phyloP scores from a whole-genome alignment of 495 filamentous ascomycete genomes.

The Antarctomyces pellizariae region DNA sequence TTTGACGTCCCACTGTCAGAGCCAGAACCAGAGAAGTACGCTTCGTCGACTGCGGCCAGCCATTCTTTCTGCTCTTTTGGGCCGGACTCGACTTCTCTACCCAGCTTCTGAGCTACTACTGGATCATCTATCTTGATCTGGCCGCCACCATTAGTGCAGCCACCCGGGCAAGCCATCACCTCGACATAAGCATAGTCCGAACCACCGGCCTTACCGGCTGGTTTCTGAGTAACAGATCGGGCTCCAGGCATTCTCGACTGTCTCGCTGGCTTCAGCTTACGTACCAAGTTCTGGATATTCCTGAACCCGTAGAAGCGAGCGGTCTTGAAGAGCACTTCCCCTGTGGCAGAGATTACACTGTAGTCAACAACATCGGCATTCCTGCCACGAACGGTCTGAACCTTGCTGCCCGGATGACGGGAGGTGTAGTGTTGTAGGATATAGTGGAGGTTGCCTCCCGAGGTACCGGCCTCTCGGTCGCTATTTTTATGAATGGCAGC shows the following conservation, averaged over 20 bases:
- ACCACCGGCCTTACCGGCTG: constrained; percentile 14
- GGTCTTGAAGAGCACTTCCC: constrained; percentile 44
- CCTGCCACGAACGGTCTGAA: constrained; percentile 49
- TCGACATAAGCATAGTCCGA: constrained; percentile 72
- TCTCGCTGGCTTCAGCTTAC: constrained; percentile 60
- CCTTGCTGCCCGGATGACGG: constrained; percentile 37
- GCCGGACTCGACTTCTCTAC: constrained; percentile 28
- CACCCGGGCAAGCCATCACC: constrained; percentile 96
- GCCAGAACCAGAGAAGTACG: constrained; percentile 69
- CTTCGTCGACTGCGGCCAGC: constrained; percentile 73
- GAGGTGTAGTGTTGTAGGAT: constrained; percentile 50
- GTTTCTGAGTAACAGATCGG: constrained; percentile 24
- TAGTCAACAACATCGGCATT: constrained; percentile 85
- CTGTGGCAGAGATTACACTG: constrained; percentile 27
- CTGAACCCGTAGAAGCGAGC: constrained; percentile 91
- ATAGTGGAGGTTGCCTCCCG: constrained; percentile 71
- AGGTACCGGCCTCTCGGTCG: constrained; percentile 35
- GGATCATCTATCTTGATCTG: constrained; percentile 80
- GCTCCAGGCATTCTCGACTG: constrained; percentile 55
- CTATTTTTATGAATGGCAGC: constrained; percentile 7
- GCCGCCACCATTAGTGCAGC: constrained; percentile 91
- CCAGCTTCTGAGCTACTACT: constrained; percentile 13
- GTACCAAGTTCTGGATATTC: constrained; percentile 92
- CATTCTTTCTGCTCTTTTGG: constrained; percentile 63
- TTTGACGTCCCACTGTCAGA: constrained; percentile 13